Base-by-base conservation (phyloP, 2,329 filamentous ascomycete species). In the Cryphonectria nitschkei region DNA sequence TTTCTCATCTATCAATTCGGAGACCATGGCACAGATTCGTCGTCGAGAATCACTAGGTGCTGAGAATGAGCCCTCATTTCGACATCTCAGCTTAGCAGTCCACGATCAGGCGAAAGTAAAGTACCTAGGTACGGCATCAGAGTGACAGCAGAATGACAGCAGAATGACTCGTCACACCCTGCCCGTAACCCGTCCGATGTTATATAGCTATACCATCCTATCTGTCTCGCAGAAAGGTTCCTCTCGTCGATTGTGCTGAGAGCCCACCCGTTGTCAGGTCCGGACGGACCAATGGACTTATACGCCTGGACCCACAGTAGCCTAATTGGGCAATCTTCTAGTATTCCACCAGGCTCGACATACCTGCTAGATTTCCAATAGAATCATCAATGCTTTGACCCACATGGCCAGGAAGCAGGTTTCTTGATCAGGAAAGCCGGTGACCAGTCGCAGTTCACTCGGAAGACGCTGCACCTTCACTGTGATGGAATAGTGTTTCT, bases 271-370 rank as follows among this genome's bases (percentile, higher is more conserved):
- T 56, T 13, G 52, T 56, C 52, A 29, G 52, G 8, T 16, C 52
- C n/a, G n/a, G 22, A 41, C 3, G n/a, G 32, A 26, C 62, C 62
- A 64, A 64, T 64, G 7, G 62, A 46, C 41, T 64, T 64, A 64
- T 50, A 64, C 62, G 62, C 37, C 14, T 29, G 9, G 62, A 43
- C 41, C 62, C 62, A 64, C 39, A 46, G n/a, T 13, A 19, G 41
- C 62, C 62, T 14, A 50, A 64, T 50, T n/a, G 39, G 41, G 62
- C 62, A 64, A 64, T 32, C 6, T 5, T 39, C 22, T 43, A 29
- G 34, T 29, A 26, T 43, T 8, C 34, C n/a, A 43, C 34, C 29
- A 2, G 14, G 14, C 32, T 60, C 56, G 46, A 22, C 46, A n/a
- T n/a, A n/a, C n/a, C 2, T 50, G 46, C 46, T 50, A 19, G 22